phyloP scores from a whole-genome alignment of 768 basidiomycete genomes.

The Boletus rex-veris region DNA sequence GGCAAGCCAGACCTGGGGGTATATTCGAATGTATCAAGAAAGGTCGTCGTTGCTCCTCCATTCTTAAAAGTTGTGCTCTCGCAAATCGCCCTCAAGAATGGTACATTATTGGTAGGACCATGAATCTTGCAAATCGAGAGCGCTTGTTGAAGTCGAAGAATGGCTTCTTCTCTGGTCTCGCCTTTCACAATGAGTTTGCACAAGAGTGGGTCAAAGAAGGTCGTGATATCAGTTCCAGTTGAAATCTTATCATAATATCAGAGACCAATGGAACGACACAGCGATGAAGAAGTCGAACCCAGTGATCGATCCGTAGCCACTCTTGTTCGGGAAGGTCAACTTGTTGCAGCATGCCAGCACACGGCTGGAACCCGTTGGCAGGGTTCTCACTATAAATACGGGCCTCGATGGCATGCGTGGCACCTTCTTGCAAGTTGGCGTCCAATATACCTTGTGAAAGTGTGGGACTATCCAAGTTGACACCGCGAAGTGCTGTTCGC shows the following conservation, averaged over 20 bases:
- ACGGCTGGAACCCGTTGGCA: constrained; percentile 51
- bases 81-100: constrained; percentile 47
- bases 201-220: constrained; percentile 56
- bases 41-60: constrained; percentile 48
- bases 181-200: constrained; percentile 59
- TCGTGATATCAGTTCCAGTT: constrained; percentile 49
- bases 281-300: constrained; percentile 37
- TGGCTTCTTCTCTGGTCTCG: constrained; percentile 42
- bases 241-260: constrained; percentile 35
- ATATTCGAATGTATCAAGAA: constrained; percentile 44
- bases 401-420: constrained; percentile 48
- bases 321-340: constrained; percentile 41
- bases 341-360: constrained; percentile 58
- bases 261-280: neutral
- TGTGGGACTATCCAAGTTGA: constrained; percentile 19
- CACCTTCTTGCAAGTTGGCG: constrained; percentile 10
- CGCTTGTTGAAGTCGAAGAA: constrained; percentile 39
- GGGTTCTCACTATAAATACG: constrained; percentile 66
- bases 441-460: constrained; percentile 41
- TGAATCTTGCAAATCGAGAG: constrained; percentile 41
- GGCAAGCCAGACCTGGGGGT: constrained; percentile 34
- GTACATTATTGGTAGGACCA: constrained; percentile 60
- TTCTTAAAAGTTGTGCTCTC: constrained; percentile 35
- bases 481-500: constrained; percentile 12
- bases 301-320: constrained; percentile 62